Conservation (phyloP, 2,329 filamentous ascomycete genomes). For the Pochonia chlamydosporia region DNA sequence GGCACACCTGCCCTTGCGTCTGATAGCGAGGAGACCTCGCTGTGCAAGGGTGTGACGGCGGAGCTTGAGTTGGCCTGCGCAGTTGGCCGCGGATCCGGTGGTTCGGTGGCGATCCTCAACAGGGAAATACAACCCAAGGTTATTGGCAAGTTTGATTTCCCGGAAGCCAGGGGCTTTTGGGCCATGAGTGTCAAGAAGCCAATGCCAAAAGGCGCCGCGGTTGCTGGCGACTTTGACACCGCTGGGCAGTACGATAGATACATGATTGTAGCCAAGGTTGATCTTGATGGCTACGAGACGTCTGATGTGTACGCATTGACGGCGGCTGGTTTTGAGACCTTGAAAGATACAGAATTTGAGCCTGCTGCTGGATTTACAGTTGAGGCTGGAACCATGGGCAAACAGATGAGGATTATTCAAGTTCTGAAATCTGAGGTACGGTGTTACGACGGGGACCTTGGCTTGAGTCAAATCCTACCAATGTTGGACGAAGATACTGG, state of each 20-base stretch:
- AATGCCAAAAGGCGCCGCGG: conserved; percentile 51
- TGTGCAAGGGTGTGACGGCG: conserved; percentile 40
- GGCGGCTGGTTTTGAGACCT: conserved; percentile 66
- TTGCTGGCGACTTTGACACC: conserved; percentile 49
- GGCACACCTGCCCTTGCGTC: conserved; percentile 47
- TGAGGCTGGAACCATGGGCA: conserved; percentile 78
- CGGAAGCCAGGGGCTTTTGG: conserved; percentile 74
- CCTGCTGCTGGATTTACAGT: conserved; percentile 81
- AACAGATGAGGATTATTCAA: conserved; percentile 76
- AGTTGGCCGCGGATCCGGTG: conserved; percentile 59
- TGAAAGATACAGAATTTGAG: conserved; percentile 85
- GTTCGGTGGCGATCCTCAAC: conserved; percentile 70
- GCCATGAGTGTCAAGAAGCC: conserved; percentile 66
- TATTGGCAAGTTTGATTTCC: conserved; percentile 64
- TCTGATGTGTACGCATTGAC: conserved; percentile 74
- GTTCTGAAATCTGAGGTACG: conserved; percentile 81
- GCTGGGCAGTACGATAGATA: conserved; percentile 68
- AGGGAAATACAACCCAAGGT: conserved; percentile 70
- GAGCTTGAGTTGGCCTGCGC: conserved; percentile 55
- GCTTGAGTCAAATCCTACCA: conserved; percentile 83
- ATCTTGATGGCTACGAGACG: conserved; percentile 63
- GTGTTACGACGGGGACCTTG: conserved; percentile 85
- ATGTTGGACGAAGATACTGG: conserved; percentile 89
- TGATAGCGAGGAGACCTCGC: conserved; percentile 39
- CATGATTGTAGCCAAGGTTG: conserved; percentile 74